Evolutionary conservation across 257 asterid species (phyloP), one percentile per base, ranked within the genome.

Genomic region (Fraxinus excelsior): DNA sequence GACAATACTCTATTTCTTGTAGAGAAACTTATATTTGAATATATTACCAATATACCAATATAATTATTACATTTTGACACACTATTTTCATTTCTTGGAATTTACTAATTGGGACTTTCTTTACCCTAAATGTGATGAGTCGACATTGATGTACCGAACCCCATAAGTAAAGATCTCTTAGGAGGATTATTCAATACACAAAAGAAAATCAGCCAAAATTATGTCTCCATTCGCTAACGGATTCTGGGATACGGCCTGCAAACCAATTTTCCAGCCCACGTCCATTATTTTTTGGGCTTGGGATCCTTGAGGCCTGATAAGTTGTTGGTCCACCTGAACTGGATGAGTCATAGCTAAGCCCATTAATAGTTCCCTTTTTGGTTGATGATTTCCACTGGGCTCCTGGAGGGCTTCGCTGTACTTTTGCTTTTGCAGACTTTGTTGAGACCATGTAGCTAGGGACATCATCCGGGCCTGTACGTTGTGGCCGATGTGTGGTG

Each of bases 381-480:
- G 90, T 84, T 0, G 94, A 86, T 14, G 84, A 49, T 80, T 91
- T 91, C 96, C 94, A 91, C 4, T 85, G 89, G 25, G 67, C 79
- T 3, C 80, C 46, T 19, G 81, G 72, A 25, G 91, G 87, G 90
- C 89, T 80, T 0, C 82, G 82, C 35, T 82, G 88, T 4, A 84
- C 93, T 84, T 93, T 95, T 0, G 99, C 97, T 68, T 89, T 92
- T 0, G 99, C 94, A 0, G 98, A 92, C 77, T 93, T 86, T 13
- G 99, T 95, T 5, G 92, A 92, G 83, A 94, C 92, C 99, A 95
- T 93, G 76, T 91, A 95, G 77, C 97, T 91, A 0, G 99, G 99
- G 58, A 80, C 51, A 16, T 69, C 76, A 18, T 80, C 81, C 51
- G 5, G 12, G 49, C 49, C 49, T 10, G 49, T 2, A 40, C 16